Percentiles rank a stretch among this genome's conserved stretches.
phyloP scores from a whole-genome alignment of 1,139 yeast species.

The Diutina ranongensis region DNA sequence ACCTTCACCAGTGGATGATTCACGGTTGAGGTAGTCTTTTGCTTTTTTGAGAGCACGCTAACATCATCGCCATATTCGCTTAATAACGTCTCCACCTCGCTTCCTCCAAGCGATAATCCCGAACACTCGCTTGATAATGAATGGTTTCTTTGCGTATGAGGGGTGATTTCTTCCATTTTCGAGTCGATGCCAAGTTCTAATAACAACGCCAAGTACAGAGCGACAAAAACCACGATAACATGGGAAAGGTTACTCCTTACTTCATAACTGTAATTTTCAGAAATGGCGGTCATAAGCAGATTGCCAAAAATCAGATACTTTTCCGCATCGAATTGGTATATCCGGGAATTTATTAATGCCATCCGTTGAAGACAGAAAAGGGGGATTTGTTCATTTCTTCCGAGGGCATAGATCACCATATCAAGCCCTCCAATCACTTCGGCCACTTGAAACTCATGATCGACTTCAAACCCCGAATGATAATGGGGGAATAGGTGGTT shows the following conservation, averaged over 20 bases:
- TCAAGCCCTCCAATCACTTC: neutral
- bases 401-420: neutral
- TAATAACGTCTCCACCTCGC: neutral
- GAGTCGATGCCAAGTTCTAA: neutral
- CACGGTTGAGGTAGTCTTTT: too few relatives aligned
- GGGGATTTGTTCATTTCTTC: neutral
- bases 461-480: neutral
- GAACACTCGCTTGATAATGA: neutral
- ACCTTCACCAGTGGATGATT: neutral
- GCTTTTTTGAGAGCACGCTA: too few relatives aligned
- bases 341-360: neutral
- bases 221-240: neutral
- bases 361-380: neutral
- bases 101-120: neutral
- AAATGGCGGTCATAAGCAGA: neutral
- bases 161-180: neutral
- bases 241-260: neutral
- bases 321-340: slow-evolving; percentile 1
- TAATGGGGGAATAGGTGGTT: too few relatives aligned
- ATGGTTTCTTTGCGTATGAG: neutral
- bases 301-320: neutral
- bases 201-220: neutral
- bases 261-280: neutral
- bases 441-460: neutral
- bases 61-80: neutral